Evolutionary conservation across 805 yeast genomes (phyloP).

Genomic region (Yamadazyma nakazawae): DNA sequence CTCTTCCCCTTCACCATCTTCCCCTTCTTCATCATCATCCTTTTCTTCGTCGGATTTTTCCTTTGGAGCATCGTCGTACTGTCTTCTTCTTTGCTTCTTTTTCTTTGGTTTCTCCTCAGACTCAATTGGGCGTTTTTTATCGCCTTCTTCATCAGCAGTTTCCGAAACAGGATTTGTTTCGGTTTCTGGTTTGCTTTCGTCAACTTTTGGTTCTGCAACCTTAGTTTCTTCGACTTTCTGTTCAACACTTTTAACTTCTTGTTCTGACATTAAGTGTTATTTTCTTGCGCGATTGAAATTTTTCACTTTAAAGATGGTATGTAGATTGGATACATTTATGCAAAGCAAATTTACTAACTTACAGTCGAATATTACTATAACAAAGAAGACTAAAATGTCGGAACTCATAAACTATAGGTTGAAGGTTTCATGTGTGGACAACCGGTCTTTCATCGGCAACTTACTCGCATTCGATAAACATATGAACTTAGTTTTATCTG

Average conservation of each 20-base stretch:
- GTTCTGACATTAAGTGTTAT: slow-evolving; percentile 6
- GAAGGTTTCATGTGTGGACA: slow-evolving; percentile 72
- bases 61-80: slow-evolving; percentile 59
- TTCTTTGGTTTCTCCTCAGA: slow-evolving; percentile 7
- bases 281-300: slow-evolving; percentile 2
- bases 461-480: slow-evolving; percentile 85
- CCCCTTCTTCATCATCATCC: slow-evolving; percentile 48
- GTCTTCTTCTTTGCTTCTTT: slow-evolving; percentile 55
- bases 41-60: slow-evolving; percentile 38
- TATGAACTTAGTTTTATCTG: slow-evolving; percentile 81
- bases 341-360: slow-evolving; percentile 9
- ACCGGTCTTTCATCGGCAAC: slow-evolving; percentile 73
- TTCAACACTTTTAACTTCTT: not conserved
- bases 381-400: slow-evolving; percentile 46
- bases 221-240: not conserved
- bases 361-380: slow-evolving; percentile 13
- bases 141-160: not conserved
- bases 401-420: slow-evolving; percentile 74
- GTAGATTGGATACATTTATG: not conserved
- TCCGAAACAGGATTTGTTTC: not conserved
- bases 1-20: slow-evolving; percentile 44
- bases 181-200: not conserved
- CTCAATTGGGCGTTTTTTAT: slow-evolving; percentile 11
- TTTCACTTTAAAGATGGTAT: slow-evolving; percentile 1
- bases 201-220: not conserved